Percentiles rank a stretch among this genome's conserved stretches.
Conservation (phyloP, 495 filamentous ascomycete genomes). For the Penicillium lividum region DNA sequence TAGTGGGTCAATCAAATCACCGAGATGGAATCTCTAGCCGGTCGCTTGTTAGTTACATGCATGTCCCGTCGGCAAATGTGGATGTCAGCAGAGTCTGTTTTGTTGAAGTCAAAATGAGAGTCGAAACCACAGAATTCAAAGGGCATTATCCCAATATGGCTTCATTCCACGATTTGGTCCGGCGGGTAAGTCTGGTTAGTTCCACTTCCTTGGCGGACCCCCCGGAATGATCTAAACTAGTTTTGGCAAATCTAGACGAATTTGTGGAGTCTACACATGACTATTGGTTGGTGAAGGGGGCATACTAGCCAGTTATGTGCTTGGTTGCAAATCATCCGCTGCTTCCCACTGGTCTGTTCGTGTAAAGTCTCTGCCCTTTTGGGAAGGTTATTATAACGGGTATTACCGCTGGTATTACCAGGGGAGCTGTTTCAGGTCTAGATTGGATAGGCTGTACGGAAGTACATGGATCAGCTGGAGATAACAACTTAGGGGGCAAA, state of each 20-base stretch:
- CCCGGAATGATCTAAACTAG: conserved; percentile 11
- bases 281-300: neutral
- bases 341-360: neutral
- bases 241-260: conserved; percentile 23
- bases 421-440: too few species aligned
- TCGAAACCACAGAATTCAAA: neutral
- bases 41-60: neutral
- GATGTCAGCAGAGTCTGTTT: neutral
- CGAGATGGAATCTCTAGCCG: neutral
- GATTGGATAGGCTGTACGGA: neutral
- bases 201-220: neutral
- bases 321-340: conserved; percentile 24
- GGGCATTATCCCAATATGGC: conserved; percentile 4
- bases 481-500: neutral
- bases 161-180: conserved; percentile 7
- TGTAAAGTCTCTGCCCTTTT: neutral
- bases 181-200: neutral
- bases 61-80: neutral
- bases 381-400: neutral
- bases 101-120: neutral
- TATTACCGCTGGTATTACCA: neutral
- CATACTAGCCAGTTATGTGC: conserved; percentile 4
- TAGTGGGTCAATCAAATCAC: neutral
- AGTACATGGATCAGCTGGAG: neutral
- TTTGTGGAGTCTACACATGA: neutral